Percentiles rank a stretch among this genome's conserved stretches.
Conservation (phyloP, 441 rosid genomes). For the Dalechampia spathulata region DNA sequence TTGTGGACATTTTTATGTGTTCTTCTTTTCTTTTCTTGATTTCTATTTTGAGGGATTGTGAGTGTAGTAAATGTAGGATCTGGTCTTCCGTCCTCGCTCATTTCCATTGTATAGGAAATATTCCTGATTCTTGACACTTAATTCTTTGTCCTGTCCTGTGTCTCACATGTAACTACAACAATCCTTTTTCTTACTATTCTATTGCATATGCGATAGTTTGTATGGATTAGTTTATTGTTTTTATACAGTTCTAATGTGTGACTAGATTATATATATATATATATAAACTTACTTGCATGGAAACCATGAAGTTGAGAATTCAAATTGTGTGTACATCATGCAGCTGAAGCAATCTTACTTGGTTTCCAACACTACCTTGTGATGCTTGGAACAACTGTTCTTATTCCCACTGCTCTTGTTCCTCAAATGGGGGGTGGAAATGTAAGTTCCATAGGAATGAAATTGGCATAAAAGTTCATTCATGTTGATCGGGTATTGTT, state of each 20-base stretch:
- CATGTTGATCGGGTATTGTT: too few species aligned
- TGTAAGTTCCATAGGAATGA: constrained; percentile 42
- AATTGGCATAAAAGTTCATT: too few species aligned
- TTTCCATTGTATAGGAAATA: background rate
- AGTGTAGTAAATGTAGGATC: background rate
- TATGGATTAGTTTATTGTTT: background rate
- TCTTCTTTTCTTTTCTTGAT: background rate
- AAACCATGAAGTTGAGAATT: too few species aligned
- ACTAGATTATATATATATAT: too few species aligned
- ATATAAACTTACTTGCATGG: too few species aligned
- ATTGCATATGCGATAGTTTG: too few species aligned
- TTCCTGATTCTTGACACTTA: background rate
- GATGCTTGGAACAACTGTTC: constrained; percentile 94
- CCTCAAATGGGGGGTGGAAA: constrained; percentile 99
- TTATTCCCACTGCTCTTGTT: constrained; percentile 88
- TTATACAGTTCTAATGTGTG: too few species aligned
- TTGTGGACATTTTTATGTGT: background rate
- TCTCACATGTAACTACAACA: too few species aligned
- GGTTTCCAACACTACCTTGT: constrained; percentile 97
- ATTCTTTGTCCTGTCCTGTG: too few species aligned
- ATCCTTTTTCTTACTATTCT: background rate
- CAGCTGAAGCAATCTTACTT: constrained; percentile 90
- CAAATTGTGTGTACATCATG: constrained; percentile 21
- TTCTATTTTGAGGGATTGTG: background rate
- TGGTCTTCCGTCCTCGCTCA: constrained; percentile 7